These are phyloP conservation scores for Camellia japonica DNA, from an alignment of 148 eudicot genomes.

Conservation along the genomic window DNA sequence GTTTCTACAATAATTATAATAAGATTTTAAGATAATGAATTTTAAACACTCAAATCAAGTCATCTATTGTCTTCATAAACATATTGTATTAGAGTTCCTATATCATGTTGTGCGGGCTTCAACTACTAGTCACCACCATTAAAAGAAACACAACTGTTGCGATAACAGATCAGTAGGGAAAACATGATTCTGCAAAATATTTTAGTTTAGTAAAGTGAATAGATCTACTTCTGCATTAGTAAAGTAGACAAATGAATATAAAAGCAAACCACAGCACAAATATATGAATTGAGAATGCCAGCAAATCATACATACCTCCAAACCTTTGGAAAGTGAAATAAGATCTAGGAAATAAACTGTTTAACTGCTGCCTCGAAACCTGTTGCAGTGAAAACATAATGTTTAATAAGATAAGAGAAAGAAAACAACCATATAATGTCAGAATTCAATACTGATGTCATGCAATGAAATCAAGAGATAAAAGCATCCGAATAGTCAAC, in stretches of 20 bases:
- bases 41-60: too few species aligned
- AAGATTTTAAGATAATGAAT: too few species aligned
- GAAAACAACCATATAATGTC: neutral
- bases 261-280: neutral
- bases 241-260: neutral
- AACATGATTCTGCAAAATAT: neutral
- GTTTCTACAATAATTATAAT: too few species aligned
- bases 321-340: slow-evolving; percentile 33
- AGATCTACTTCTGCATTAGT: neutral
- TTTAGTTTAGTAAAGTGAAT: neutral
- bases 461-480: neutral
- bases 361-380: slow-evolving; percentile 50
- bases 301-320: slow-evolving; percentile 33
- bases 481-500: neutral
- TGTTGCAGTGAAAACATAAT: slow-evolving; percentile 10
- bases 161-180: neutral
- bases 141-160: neutral
- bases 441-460: neutral
- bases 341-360: slow-evolving; percentile 33
- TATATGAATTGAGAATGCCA: neutral
- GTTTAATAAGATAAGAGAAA: neutral
- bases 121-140: neutral
- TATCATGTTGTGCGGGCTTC: too few species aligned
- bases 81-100: too few species aligned
- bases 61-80: too few species aligned